Conservation (phyloP, 2,329 filamentous ascomycete genomes). For the Chaetoscypha palmicola region DNA sequence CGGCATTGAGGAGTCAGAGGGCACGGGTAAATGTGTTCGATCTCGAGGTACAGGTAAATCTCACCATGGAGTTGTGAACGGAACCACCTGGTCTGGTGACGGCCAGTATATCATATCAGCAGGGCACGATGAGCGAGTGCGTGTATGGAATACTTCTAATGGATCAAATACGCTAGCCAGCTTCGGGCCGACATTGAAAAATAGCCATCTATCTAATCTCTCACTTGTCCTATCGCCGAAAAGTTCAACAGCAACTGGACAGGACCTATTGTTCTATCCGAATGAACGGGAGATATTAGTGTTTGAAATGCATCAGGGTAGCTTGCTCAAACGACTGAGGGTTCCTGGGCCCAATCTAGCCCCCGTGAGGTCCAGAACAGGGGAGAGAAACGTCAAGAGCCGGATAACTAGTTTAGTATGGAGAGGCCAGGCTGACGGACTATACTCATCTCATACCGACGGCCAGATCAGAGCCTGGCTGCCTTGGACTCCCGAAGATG, state of each 20-base stretch:
- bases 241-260: slow-evolving; percentile 45
- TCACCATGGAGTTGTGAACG: slow-evolving; percentile 78
- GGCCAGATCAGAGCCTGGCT: slow-evolving; percentile 78
- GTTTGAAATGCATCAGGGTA: slow-evolving; percentile 73
- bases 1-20: slow-evolving; percentile 48
- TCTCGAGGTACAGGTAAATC: slow-evolving; percentile 52
- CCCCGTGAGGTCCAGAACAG: slow-evolving; percentile 40
- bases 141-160: slow-evolving; percentile 76
- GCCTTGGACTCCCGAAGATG: slow-evolving; percentile 47
- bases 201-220: slow-evolving; percentile 56
- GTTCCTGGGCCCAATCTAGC: slow-evolving; percentile 50
- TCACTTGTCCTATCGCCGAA: slow-evolving; percentile 58
- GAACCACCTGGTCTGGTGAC: slow-evolving; percentile 75
- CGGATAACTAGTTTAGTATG: slow-evolving; percentile 71
- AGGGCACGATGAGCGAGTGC: slow-evolving; percentile 75
- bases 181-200: slow-evolving; percentile 77
- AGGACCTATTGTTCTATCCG: slow-evolving; percentile 70
- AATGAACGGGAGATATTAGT: slow-evolving; percentile 75
- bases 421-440: slow-evolving; percentile 55
- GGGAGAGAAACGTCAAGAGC: slow-evolving; percentile 53
- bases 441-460: slow-evolving; percentile 80
- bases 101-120: slow-evolving; percentile 70
- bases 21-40: slow-evolving; percentile 28
- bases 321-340: slow-evolving; percentile 61
- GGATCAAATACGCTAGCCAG: slow-evolving; percentile 83